Evolutionary conservation across 192 early-diverging fungal species (phyloP).

Genomic region (Gonapodya sp.): DNA sequence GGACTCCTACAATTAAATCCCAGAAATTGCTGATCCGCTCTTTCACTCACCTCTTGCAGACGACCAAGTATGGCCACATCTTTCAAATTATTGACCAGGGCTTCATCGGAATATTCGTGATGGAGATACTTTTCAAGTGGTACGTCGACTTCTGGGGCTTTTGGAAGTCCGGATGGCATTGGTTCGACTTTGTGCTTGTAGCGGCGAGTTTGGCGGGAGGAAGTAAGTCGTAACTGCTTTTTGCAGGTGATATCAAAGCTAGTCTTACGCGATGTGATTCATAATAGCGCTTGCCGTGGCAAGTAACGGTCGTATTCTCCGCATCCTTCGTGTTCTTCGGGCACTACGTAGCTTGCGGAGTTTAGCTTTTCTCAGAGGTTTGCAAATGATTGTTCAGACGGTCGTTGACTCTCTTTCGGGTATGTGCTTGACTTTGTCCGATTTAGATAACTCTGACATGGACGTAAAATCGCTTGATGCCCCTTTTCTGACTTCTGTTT

Average conservation of each 20-base stretch:
- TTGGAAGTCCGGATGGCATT: constrained; percentile 27
- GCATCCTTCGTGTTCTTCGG: constrained; percentile 21
- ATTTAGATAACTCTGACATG: not conserved
- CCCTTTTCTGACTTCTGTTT: not conserved
- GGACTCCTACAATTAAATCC: no score
- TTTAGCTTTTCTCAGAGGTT: constrained; percentile 20
- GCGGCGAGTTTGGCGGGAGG: not conserved
- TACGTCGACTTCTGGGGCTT: constrained; percentile 24
- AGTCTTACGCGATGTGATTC: not conserved
- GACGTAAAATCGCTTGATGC: not conserved
- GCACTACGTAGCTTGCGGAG: constrained; percentile 23
- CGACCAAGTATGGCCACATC: constrained; percentile 17
- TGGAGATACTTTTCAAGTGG: constrained; percentile 31
- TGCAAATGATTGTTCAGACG: constrained; percentile 26
- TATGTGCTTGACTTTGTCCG: not conserved
- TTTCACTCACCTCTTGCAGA: constrained; percentile 5
- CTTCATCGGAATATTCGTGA: constrained; percentile 22
- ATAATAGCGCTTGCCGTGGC: not conserved
- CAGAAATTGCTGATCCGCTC: no score
- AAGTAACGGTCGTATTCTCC: constrained; percentile 15
- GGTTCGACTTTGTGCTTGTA: constrained; percentile 22
- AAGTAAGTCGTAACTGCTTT: not conserved
- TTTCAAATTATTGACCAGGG: constrained; percentile 21
- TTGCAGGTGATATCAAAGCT: not conserved
- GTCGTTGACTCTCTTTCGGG: constrained; percentile 24